phyloP scores from a whole-genome alignment of 179 eudicot genomes.

The Spinacia oleracea region DNA sequence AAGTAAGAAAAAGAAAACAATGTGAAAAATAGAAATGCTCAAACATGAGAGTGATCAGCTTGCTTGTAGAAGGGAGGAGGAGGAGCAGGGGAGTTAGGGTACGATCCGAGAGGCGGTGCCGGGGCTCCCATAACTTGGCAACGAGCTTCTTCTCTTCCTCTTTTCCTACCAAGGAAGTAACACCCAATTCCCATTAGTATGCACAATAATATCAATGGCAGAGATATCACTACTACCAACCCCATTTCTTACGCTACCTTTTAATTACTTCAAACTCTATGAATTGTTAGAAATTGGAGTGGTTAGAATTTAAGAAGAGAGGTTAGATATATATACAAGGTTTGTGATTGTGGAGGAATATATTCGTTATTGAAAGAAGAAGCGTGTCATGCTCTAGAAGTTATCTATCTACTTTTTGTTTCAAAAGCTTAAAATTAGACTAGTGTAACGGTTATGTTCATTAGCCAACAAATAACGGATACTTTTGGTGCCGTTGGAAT shows the following conservation, averaged over 20 bases:
- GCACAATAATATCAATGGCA: constrained; percentile 66
- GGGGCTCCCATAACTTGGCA: constrained; percentile 60
- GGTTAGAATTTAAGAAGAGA: not conserved
- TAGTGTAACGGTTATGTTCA: constrained; percentile 26
- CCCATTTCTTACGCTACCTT: constrained; percentile 45
- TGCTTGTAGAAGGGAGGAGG: constrained; percentile 29
- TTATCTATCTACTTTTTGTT: not conserved
- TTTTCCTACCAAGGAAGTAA: constrained; percentile 68
- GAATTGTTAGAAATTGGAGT: not conserved
- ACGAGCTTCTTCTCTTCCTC: constrained; percentile 59
- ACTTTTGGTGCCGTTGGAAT: not conserved
- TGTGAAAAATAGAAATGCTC: not conserved
- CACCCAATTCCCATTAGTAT: constrained; percentile 66
- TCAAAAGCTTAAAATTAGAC: constrained; percentile 12
- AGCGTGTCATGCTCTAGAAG: constrained; percentile 19
- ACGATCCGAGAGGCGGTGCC: constrained; percentile 56
- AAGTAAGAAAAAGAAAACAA: not conserved
- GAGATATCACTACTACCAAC: constrained; percentile 66
- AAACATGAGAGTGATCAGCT: constrained; percentile 29
- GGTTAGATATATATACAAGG: too few relatives aligned
- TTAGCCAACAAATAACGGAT: constrained; percentile 23
- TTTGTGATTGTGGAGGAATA: constrained; percentile 9
- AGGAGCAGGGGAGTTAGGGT: constrained; percentile 40
- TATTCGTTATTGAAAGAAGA: constrained; percentile 24
- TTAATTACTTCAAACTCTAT: not conserved